Percentiles rank a stretch among this genome's conserved stretches.
Conservation (phyloP, 2,329 filamentous ascomycete species). For the Parafenestella ontariensis region DNA sequence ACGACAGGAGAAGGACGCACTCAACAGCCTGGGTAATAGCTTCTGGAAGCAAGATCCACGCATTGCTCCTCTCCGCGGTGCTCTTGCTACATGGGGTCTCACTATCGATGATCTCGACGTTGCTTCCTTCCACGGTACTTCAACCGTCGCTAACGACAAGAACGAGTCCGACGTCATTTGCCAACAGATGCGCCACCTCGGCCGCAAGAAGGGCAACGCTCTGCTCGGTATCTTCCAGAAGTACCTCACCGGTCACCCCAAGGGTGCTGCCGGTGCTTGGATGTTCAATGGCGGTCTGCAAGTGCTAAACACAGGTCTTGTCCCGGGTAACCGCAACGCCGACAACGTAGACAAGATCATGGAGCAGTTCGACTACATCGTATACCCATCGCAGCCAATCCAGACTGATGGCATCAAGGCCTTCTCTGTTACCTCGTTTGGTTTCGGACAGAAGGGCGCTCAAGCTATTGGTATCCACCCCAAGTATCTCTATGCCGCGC, state of each 20-base stretch:
- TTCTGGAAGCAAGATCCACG: conserved; percentile 97
- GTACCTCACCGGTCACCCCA: conserved; percentile 97
- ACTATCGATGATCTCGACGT: conserved; percentile 95
- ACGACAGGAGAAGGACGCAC: conserved; percentile 90
- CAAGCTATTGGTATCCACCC: conserved; percentile 97
- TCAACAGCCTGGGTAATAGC: conserved; percentile 92
- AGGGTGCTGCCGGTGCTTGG: conserved; percentile 98
- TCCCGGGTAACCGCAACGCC: conserved; percentile 96
- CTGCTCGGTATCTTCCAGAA: conserved; percentile 99
- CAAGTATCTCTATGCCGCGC: conserved; percentile 92
- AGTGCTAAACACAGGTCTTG: conserved; percentile 90
- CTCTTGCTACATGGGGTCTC: conserved; percentile 95
- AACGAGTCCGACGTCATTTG: conserved; percentile 98
- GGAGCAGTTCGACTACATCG: conserved; percentile 97
- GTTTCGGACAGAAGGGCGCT: conserved; percentile 98
- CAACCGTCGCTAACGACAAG: conserved; percentile 98
- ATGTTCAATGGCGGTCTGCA: conserved; percentile 99
- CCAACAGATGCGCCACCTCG: conserved; percentile 93
- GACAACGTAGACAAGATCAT: conserved; percentile 96
- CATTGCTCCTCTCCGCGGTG: conserved; percentile 94
- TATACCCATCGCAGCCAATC: conserved; percentile 92
- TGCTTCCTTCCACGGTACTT: conserved; percentile 98
- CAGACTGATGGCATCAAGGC: conserved; percentile 99
- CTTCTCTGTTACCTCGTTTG: conserved; percentile 98
- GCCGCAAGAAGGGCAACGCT: conserved; percentile 95